These are phyloP conservation scores for Myxozyma mucilagina DNA, from an alignment of 805 yeast species.

Conservation along the genomic window DNA sequence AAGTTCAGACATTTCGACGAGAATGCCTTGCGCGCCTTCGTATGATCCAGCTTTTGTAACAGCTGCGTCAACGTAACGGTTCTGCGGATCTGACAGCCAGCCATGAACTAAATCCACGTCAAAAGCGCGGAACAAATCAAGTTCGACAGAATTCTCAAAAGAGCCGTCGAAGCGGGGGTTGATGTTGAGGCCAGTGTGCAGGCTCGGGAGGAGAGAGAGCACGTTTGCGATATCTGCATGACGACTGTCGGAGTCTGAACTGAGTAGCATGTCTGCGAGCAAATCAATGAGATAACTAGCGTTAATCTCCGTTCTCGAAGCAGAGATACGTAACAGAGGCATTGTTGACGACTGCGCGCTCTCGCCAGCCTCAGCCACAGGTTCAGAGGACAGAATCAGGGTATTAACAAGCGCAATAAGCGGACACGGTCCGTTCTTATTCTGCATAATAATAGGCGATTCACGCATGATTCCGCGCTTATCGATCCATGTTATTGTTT, in stretches of 20 bases:
- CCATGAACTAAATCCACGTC: constrained; percentile 74
- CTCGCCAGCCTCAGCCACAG: constrained; percentile 1
- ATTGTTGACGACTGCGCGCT: too few relatives aligned
- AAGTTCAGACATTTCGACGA: constrained; percentile 51
- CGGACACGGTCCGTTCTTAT: constrained; percentile 86
- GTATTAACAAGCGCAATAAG: constrained; percentile 75
- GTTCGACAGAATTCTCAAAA: constrained; percentile 55
- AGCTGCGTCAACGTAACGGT: constrained; percentile 40
- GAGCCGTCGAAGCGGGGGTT: constrained; percentile 69
- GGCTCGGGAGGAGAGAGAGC: constrained; percentile 57
- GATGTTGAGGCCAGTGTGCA: constrained; percentile 70
- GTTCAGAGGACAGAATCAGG: constrained; percentile 52
- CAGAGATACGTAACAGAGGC: constrained; percentile 16
- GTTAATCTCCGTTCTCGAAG: constrained; percentile 35
- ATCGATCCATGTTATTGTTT: constrained; percentile 23
- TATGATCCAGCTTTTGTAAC: constrained; percentile 49
- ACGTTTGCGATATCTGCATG: constrained; percentile 43
- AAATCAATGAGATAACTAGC: constrained; percentile 50
- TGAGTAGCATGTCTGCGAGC: constrained; percentile 51
- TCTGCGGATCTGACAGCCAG: constrained; percentile 59
- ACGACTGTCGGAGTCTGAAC: constrained; percentile 31
- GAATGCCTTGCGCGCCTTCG: constrained; percentile 60
- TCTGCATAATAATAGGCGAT: constrained; percentile 62
- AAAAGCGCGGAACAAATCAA: constrained; percentile 59
- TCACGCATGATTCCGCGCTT: constrained; percentile 13